Evolutionary conservation across 192 early-diverging fungal genomes (phyloP), one percentile per base, ranked within the genome.

Genomic region (Entomortierella beljakovae): DNA sequence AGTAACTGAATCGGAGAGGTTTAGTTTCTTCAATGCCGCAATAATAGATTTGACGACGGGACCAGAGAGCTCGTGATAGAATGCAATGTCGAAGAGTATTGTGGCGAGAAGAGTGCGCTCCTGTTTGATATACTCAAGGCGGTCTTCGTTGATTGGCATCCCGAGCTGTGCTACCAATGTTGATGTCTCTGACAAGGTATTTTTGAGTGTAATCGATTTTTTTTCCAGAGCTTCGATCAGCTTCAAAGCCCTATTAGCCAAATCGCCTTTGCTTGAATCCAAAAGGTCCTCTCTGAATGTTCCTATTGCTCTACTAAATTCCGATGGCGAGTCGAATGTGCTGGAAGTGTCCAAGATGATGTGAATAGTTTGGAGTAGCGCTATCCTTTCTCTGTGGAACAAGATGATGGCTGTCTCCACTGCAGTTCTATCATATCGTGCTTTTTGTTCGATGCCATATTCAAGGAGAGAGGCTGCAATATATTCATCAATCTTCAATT

Each of bases 401-500:
- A 92, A 66, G 22, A 89, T 40, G 11, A 95, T 87, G 1, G 93
- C 88, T 0, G 89, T 87, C 38, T 93, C 90, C 25, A 85, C 83
- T 2, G 88, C 83, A 20, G 85, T 87, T 35, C 84, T 81, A 53
- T 90, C 86, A 43, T 88, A 91, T 34, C 77, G 74, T 61, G 89
- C 81, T 37, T 82, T 71, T 23, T 85, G 80, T 7, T 86, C 68
- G 11, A 83, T 70, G 1, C 88, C 88, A 57, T 85, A 65, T 50
- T 87, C 83, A 56, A 93, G 76, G 33, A 96, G 80, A 8, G 87
- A 80, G 3, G 92, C 86, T 6, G 95, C 95, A 13, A 87, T 64
- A 60, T 89, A 84, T 70, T 97, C 95, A 81, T 93, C 89, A 48
- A 96, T 84, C 26, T 90, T 85, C 31, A 98, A 83, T 63, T 94